Evolutionary conservation across 2,329 filamentous ascomycete species (phyloP), one percentile per base, ranked within the genome.

Genomic region (Gaeumannomyces sp.): DNA sequence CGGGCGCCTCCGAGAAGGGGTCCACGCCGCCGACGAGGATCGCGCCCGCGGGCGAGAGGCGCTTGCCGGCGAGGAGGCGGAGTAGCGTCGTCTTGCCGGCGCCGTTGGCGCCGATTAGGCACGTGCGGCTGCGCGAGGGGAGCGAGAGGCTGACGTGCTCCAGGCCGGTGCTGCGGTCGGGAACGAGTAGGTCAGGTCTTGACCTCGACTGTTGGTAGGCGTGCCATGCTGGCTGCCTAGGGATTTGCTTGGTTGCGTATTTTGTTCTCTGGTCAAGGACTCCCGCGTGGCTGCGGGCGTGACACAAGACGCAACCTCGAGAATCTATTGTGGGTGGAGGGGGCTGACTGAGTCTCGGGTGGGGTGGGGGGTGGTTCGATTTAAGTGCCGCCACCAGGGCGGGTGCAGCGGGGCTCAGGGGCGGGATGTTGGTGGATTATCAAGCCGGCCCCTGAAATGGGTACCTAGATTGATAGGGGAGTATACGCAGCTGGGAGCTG

Each of bases 61-160:
- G 92, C 81, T 98, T 98, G 74, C 95, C 95, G 25, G 93, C 92
- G 66, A 99, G 87, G 59, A 99, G 90, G 66, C 93, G 93, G 60
- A 99, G 89, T 65, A 99, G 62, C 62, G 62, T 63, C 33, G 62
- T 63, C 56, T 63, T 63, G 25, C 62, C 62, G 22, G 62, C 62
- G 16, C 62, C 95, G 77, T 99, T 99, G 75, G 95, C 94, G 72
- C 95, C 95, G 73, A 98, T 96, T 57, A 98, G 84, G 19, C 98
- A 85, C 1, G 94, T 97, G 67, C 95, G 90, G 66, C 91, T 95
- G 65, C 90, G 88, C 0, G 92, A 81, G 3, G 95, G 94, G 29
- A 98, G 86, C 67, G 87, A 81, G 64, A 99, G 84, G 31, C 79
- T 82, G 71, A 99, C 85, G 76, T 93, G 78, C 62, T 83, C 79